These are phyloP conservation scores for Spathaspora sp. DNA, from an alignment of 805 yeast genomes.

Conservation along the genomic window DNA sequence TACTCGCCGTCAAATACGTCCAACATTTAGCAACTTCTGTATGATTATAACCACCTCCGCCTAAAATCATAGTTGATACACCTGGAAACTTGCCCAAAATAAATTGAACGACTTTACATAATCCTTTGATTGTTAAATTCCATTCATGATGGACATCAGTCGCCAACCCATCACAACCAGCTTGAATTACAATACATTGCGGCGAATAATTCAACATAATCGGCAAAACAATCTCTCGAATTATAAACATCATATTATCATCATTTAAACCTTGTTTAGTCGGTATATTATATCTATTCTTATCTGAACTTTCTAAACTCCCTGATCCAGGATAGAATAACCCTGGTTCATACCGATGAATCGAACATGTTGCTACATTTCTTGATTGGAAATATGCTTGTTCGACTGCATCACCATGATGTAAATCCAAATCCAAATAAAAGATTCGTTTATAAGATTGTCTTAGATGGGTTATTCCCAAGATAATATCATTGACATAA, in stretches of 20 bases:
- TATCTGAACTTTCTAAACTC: constrained; percentile 30
- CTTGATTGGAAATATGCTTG: constrained; percentile 55
- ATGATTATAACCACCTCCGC: constrained; percentile 78
- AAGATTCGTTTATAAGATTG: constrained; percentile 42
- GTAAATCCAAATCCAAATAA: constrained; percentile 71
- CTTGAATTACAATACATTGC: constrained; percentile 56
- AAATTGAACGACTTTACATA: constrained; percentile 32
- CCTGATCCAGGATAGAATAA: constrained; percentile 74
- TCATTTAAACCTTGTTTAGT: constrained; percentile 55
- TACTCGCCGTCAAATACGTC: constrained; percentile 38
- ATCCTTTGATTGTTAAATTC: constrained; percentile 59
- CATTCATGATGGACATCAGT: constrained; percentile 64
- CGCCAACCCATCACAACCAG: constrained; percentile 75
- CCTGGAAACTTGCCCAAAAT: constrained; percentile 15
- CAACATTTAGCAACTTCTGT: constrained; percentile 61
- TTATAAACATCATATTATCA: constrained; percentile 30
- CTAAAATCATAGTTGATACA: constrained; percentile 48
- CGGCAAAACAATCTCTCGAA: constrained; percentile 42
- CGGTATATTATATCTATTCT: constrained; percentile 46
- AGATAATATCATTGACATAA: constrained; percentile 64
- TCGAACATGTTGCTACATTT: constrained; percentile 56
- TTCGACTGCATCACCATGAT: constrained; percentile 81
- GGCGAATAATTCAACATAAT: constrained; percentile 38
- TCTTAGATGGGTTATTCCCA: constrained; percentile 52
- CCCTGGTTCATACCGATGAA: constrained; percentile 63